Evolutionary conservation across 139 green algal genomes (phyloP).

Genomic region (Dunaliella primolecta): DNA sequence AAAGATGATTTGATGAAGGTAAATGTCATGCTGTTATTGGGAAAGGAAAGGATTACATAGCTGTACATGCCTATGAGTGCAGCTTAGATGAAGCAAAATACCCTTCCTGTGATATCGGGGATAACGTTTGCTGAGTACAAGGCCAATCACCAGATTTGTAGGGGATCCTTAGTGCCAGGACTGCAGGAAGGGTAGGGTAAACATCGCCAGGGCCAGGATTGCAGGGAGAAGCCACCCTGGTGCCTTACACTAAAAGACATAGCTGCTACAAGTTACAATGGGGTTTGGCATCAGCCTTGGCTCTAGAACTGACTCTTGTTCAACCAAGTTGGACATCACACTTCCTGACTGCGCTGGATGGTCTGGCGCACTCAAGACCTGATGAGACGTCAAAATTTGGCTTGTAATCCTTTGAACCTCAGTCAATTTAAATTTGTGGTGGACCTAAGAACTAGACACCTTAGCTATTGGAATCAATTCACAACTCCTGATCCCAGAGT

Average conservation of each 20-base stretch:
- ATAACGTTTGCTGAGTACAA: not conserved
- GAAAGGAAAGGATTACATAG: not conserved
- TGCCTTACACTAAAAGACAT: not conserved
- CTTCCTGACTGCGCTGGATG: too few relatives aligned
- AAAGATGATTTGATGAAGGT: too few relatives aligned
- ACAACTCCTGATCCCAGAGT: too few relatives aligned
- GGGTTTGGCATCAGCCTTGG: not conserved
- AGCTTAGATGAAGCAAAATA: not conserved
- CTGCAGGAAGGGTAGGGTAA: not conserved
- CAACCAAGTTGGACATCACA: too few relatives aligned
- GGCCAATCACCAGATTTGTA: too few relatives aligned
- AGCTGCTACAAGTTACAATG: not conserved
- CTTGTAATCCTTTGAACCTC: too few relatives aligned
- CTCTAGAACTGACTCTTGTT: not conserved
- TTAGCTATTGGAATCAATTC: too few relatives aligned
- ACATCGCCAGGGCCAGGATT: not conserved
- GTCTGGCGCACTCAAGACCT: too few relatives aligned
- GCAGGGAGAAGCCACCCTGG: not conserved
- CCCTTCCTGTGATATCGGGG: not conserved
- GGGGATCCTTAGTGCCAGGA: too few relatives aligned
- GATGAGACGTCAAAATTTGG: too few relatives aligned
- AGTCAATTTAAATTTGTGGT: too few relatives aligned
- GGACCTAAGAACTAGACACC: too few relatives aligned
- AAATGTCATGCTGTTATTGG: not conserved
- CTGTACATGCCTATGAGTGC: not conserved